Evolutionary conservation across 306 rosid genomes (phyloP).

Genomic region (Glycine tomentella): DNA sequence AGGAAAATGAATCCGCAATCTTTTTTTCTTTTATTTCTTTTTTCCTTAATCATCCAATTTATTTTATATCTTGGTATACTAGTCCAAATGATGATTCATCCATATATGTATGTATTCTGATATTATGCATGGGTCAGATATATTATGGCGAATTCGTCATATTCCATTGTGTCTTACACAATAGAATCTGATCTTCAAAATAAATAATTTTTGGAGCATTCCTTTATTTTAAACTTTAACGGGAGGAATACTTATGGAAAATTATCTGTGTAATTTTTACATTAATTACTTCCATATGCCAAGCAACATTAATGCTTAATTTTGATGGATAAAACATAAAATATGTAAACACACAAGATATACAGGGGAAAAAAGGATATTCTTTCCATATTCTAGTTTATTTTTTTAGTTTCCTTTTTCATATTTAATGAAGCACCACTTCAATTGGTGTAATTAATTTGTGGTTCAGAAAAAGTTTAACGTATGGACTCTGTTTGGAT

Average conservation of each 20-base stretch:
- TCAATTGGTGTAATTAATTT: neutral
- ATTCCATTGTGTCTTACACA: too few species aligned
- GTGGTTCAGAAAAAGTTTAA: slow-evolving; percentile 11
- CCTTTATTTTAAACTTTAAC: too few species aligned
- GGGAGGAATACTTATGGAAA: neutral
- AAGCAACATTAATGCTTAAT: neutral
- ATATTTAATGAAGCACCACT: neutral
- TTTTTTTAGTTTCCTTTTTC: neutral
- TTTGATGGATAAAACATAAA: neutral
- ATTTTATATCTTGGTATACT: too few species aligned
- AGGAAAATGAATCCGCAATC: too few species aligned
- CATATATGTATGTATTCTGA: too few species aligned
- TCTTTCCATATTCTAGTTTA: neutral
- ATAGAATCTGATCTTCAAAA: too few species aligned
- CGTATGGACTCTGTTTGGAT: slow-evolving; percentile 12
- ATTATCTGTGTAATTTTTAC: neutral
- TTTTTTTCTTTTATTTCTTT: too few species aligned
- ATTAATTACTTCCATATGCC: neutral
- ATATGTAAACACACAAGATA: neutral
- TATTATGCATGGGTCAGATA: too few species aligned
- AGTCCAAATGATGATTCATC: too few species aligned
- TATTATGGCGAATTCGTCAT: too few species aligned
- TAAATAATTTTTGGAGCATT: too few species aligned
- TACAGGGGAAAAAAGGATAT: neutral
- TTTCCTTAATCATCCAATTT: too few species aligned